A percentile compares a stretch with the other conserved stretches of the same genome.
These are phyloP conservation scores for Hyphochytrium catenoides DNA, from an alignment of 352 stramenopile species.

Conservation along the genomic window DNA sequence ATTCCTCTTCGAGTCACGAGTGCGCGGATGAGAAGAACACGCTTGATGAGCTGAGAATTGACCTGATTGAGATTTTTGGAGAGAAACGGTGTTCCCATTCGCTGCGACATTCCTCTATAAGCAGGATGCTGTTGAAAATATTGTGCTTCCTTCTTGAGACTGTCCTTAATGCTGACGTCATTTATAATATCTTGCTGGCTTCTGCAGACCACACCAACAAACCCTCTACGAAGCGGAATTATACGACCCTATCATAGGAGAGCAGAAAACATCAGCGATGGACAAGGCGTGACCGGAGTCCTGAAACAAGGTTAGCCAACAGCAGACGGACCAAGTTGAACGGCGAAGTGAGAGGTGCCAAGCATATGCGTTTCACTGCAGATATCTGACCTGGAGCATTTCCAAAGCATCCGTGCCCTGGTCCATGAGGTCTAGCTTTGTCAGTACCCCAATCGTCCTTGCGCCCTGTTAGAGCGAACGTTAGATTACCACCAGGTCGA, in stretches of 20 bases:
- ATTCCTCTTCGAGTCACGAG: no score
- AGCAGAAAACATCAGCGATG: not conserved
- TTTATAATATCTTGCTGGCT: slow-evolving; percentile 95
- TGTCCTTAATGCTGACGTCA: slow-evolving; percentile 79
- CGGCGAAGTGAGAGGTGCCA: no score
- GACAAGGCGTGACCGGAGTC: not conserved
- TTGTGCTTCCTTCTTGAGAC: slow-evolving; percentile 75
- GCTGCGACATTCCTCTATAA: slow-evolving; percentile 74
- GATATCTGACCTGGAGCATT: no score
- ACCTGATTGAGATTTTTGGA: slow-evolving; percentile 91
- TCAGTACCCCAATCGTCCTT: slow-evolving; percentile 96
- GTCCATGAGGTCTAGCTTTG: slow-evolving; percentile 99
- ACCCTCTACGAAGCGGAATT: slow-evolving; percentile 60
- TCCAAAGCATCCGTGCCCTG: slow-evolving; percentile 91
- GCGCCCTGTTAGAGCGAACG: slow-evolving; percentile 35
- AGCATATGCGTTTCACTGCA: no score
- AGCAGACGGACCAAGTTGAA: slow-evolving; percentile 8
- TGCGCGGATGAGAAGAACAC: no score
- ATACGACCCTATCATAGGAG: slow-evolving; percentile 44
- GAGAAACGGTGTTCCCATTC: slow-evolving; percentile 87
- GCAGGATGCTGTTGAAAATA: slow-evolving; percentile 94
- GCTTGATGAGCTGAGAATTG: no score
- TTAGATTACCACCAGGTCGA: not conserved
- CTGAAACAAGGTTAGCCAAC: not conserved
- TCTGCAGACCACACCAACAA: slow-evolving; percentile 92